Conservation (phyloP, 2,329 filamentous ascomycete species). For the Ampelomyces quisqualis region DNA sequence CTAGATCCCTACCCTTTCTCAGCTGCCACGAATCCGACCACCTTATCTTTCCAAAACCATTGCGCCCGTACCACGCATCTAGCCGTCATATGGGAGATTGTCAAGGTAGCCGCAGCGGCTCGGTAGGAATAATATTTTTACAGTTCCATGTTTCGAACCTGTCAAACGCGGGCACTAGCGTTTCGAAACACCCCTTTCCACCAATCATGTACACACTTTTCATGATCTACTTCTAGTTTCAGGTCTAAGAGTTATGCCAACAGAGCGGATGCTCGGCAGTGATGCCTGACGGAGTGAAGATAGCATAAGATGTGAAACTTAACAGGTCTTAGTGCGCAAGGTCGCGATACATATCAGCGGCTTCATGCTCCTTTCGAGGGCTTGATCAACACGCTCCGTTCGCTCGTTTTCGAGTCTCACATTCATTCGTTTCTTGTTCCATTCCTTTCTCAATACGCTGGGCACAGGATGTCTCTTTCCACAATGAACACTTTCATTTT, state of each 20-base stretch:
- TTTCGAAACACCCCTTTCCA: conserved; percentile 8
- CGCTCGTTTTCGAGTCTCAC: conserved; percentile 1
- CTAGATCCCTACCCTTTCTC: too few relatives aligned
- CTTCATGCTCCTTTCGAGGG: background rate
- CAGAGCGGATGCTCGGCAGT: conserved; percentile 3
- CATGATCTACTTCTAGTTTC: background rate
- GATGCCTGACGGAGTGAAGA: conserved; percentile 9
- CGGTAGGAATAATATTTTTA: background rate
- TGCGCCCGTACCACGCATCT: too few relatives aligned
- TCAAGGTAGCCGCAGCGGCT: too few relatives aligned
- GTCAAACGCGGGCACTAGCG: conserved; percentile 14
- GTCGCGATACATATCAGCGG: conserved; percentile 9
- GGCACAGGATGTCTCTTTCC: conserved; percentile 38
- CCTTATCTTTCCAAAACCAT: too few relatives aligned
- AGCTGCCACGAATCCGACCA: too few relatives aligned
- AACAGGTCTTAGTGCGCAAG: background rate
- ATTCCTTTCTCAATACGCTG: conserved; percentile 14
- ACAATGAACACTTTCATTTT: conserved; percentile 15
- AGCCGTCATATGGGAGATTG: too few relatives aligned
- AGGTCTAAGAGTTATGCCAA: conserved; percentile 3
- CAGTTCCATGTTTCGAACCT: conserved; percentile 17
- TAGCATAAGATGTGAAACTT: conserved; percentile 6
- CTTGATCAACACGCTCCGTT: conserved; percentile 7
- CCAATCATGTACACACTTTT: conserved; percentile 4
- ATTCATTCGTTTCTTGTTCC: conserved; percentile 9